Base-by-base conservation (phyloP, 2,329 filamentous ascomycete genomes). In the Xylaria polymorpha region DNA sequence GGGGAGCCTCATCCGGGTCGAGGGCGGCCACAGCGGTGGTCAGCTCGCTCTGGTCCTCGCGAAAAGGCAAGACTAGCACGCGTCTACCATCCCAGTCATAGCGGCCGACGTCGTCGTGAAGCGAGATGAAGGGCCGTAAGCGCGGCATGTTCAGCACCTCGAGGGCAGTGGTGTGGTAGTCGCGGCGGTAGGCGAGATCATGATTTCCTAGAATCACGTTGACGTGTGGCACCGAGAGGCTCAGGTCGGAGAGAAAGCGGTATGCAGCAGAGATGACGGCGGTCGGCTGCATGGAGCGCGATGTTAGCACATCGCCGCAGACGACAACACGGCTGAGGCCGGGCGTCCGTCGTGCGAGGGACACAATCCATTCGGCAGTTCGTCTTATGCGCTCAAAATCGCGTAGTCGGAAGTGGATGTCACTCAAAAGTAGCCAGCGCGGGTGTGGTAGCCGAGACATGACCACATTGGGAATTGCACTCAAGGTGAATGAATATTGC, bases 131-230 rank as follows among this genome's bases (percentile, higher is more conserved):
- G 5, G 73, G 74, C 6, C 67, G 62, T 18, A 79, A 25, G 2
- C 75, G 75, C 29, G 51, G 56, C 15, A 76, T 74, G 25, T 68
- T 63, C 39, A 80, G 71, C 4, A 74, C 76, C 48, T 79, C 77
- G 43, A 80, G 72, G n/a, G 77, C 77, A 1, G 77, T 74, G 5
- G 76, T 78, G 60, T 69, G 48, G 53, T 77, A 77, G 60, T 79
- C 77, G 29, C 72, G 73, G 18, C 73, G 72, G 68, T 79, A 77
- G 25, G 78, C 77, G 18, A 80, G 72, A 67, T 79, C 78, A 70
- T 80, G 78, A 43, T 80, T 80, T 20, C 78, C 78, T n/a, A 79
- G 67, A n/a, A 80, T 68, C 53, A 80, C 72, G 53, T 80, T 71
- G 53, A 79, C 68, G 59, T 73, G 76, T 1, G 78, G 77, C 20